Percentiles rank a stretch among this genome's conserved stretches.
phyloP scores from a whole-genome alignment of 2,329 filamentous ascomycete genomes.

The Ascochyta rabiei region DNA sequence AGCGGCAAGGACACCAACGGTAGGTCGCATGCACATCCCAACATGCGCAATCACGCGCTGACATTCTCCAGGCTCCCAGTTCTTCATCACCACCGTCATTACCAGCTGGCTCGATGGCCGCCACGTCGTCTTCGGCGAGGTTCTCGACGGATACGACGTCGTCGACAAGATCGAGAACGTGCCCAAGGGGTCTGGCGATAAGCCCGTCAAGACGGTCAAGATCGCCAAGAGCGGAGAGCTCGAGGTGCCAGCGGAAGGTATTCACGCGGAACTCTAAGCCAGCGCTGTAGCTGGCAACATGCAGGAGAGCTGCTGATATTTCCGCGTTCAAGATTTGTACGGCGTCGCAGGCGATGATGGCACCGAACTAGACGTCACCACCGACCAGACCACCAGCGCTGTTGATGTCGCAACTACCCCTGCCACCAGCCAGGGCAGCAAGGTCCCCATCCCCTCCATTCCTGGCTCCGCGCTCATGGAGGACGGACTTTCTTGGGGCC shows the following conservation, averaged over 20 bases:
- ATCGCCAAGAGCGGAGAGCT: constrained; percentile 85
- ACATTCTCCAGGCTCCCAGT: constrained; percentile 74
- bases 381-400: constrained; percentile 28
- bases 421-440: constrained; percentile 25
- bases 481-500: constrained; percentile 50
- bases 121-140: constrained; percentile 88
- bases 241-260: constrained; percentile 87
- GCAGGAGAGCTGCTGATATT: constrained; percentile 52
- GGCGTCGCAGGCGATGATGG: constrained; percentile 51
- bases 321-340: constrained; percentile 52
- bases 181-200: constrained; percentile 69
- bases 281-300: constrained; percentile 34
- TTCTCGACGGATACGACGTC: constrained; percentile 83
- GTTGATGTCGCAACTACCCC: constrained; percentile 36
- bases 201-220: constrained; percentile 72
- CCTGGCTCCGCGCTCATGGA: constrained; percentile 21
- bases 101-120: constrained; percentile 83
- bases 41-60: not conserved
- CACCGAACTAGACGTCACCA: constrained; percentile 52
- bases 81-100: constrained; percentile 86
- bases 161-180: constrained; percentile 79
- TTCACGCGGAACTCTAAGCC: constrained; percentile 83
- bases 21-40: not conserved
- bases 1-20: constrained; percentile 75
- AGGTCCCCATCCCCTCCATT: constrained; percentile 26